Evolutionary conservation across 2,329 filamentous ascomycete genomes (phyloP).

Genomic region (Sphaerulina vaccinii): DNA sequence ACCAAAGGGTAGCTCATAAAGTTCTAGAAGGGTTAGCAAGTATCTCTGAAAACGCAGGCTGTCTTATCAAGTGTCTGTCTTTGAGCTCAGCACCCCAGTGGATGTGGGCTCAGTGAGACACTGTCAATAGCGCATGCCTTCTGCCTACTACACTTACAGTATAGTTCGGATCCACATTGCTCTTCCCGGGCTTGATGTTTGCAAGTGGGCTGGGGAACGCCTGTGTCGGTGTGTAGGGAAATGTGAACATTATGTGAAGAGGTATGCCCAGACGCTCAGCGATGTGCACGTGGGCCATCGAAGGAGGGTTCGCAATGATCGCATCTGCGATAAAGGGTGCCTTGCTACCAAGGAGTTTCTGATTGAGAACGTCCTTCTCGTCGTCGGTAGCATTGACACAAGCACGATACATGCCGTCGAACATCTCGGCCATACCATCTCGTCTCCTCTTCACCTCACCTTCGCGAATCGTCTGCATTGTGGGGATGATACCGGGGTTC

Average conservation of each 20-base stretch:
- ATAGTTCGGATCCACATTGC: conserved; percentile 69
- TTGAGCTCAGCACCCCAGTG: too few species aligned
- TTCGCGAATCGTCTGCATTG: conserved; percentile 67
- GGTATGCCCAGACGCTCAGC: conserved; percentile 76
- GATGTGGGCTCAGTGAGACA: too few species aligned
- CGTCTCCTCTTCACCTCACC: conserved; percentile 70
- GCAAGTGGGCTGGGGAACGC: conserved; percentile 76
- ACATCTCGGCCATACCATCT: conserved; percentile 75
- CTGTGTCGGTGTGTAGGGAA: conserved; percentile 71
- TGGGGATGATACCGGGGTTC: conserved; percentile 75
- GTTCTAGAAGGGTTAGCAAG: too few species aligned
- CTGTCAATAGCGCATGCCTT: too few species aligned
- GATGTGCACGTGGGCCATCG: conserved; percentile 75
- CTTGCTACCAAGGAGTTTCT: conserved; percentile 64
- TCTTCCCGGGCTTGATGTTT: conserved; percentile 62
- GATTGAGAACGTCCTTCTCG: conserved; percentile 59
- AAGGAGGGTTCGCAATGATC: conserved; percentile 83
- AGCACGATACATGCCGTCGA: conserved; percentile 76
- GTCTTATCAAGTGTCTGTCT: too few species aligned
- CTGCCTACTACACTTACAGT: too few species aligned
- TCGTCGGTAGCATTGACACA: conserved; percentile 74
- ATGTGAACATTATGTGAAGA: conserved; percentile 57
- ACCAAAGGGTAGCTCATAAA: conserved; percentile 79
- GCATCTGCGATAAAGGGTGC: conserved; percentile 67
- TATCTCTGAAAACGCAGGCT: too few species aligned